Conservation (phyloP, 108 stramenopile genomes). For the Cyclotella atomus region DNA sequence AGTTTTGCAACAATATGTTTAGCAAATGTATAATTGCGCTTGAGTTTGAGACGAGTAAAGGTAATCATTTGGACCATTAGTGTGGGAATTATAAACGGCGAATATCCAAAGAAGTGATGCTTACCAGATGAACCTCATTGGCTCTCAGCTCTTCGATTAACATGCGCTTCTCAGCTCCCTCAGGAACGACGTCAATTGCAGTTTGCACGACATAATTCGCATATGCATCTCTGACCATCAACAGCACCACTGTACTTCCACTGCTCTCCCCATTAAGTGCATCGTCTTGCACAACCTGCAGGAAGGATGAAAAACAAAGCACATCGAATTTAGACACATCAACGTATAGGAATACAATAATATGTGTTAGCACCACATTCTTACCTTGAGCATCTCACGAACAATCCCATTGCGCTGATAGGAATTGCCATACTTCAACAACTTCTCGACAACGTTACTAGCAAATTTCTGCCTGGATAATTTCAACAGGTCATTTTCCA, state of each 20-base stretch:
- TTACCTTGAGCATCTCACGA: slow-evolving; percentile 81
- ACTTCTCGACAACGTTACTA: slow-evolving; percentile 96
- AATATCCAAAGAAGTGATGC: slow-evolving; percentile 16
- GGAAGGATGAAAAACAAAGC: slow-evolving; percentile 27
- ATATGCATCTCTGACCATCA: slow-evolving; percentile 96
- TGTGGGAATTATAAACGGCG: neutral
- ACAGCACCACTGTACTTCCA: slow-evolving; percentile 78
- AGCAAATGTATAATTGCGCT: slow-evolving; percentile 89
- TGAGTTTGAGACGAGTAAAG: too few species aligned
- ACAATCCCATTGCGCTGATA: slow-evolving; percentile 80
- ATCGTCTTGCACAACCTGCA: slow-evolving; percentile 60
- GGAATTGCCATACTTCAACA: slow-evolving; percentile 91
- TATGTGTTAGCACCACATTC: neutral
- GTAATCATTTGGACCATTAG: neutral
- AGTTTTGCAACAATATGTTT: slow-evolving; percentile 89
- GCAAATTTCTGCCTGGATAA: slow-evolving; percentile 98
- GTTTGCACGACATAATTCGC: slow-evolving; percentile 96
- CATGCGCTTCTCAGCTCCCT: slow-evolving; percentile 69
- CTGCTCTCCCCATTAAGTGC: slow-evolving; percentile 38
- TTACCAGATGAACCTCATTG: slow-evolving; percentile 79
- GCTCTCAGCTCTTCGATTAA: slow-evolving; percentile 74
- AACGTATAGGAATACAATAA: neutral
- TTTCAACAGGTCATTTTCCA: slow-evolving; percentile 81
- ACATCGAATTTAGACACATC: too few species aligned
- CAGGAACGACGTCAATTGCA: slow-evolving; percentile 82